These are phyloP conservation scores for Triticum dicoccoides DNA, from an alignment of 176 grass and related monocot genomes.

Conservation along the genomic window DNA sequence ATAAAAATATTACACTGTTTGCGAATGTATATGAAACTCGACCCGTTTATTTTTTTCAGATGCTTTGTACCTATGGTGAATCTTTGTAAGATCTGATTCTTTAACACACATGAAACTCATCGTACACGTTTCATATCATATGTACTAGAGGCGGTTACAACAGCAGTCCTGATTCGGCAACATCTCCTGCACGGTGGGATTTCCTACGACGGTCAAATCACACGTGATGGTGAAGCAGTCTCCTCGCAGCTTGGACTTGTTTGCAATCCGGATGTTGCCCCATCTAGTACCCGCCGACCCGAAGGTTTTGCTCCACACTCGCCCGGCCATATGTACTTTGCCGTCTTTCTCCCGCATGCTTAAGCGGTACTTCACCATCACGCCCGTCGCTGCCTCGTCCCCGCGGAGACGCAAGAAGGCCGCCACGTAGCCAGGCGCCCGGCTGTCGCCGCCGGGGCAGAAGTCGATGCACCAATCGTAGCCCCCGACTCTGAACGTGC, in stretches of 20 bases:
- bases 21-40: too few relatives aligned
- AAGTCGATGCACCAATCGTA: neutral
- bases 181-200: too few relatives aligned
- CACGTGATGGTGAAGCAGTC: neutral
- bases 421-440: neutral
- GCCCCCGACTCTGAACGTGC: too few relatives aligned
- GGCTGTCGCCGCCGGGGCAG: neutral
- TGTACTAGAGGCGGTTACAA: too few relatives aligned
- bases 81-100: too few relatives aligned
- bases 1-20: too few relatives aligned
- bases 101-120: too few relatives aligned
- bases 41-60: too few relatives aligned
- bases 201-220: neutral
- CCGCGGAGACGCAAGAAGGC: neutral
- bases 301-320: neutral
- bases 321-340: neutral
- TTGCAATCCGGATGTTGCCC: neutral
- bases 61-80: too few relatives aligned
- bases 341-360: neutral
- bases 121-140: too few relatives aligned
- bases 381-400: too few relatives aligned
- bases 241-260: neutral
- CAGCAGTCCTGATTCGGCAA: too few relatives aligned
- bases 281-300: neutral
- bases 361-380: neutral